These are phyloP conservation scores for Fusarium oligoseptatum DNA, from an alignment of 2,329 filamentous ascomycete species.

Conservation along the genomic window DNA sequence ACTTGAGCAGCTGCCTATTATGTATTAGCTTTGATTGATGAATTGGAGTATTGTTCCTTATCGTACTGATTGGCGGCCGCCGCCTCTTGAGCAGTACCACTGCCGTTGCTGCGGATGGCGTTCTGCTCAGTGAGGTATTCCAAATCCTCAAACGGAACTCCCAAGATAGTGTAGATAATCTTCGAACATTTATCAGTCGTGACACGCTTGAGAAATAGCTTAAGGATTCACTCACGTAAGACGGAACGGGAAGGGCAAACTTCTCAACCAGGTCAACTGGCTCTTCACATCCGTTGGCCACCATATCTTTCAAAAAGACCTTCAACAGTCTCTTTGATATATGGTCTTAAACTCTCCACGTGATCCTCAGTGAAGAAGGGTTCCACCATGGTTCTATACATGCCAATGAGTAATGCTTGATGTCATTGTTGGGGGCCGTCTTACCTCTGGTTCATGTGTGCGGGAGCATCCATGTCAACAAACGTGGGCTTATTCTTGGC, in stretches of 20 bases:
- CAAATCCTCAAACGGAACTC: constrained; percentile 61
- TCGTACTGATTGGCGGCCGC: constrained; percentile 57
- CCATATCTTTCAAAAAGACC: constrained; percentile 56
- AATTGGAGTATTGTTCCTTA: neutral
- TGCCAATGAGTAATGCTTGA: neutral
- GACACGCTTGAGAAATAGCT: neutral
- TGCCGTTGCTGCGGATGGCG: constrained; percentile 61
- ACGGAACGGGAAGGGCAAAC: constrained; percentile 61
- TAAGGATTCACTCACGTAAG: constrained; percentile 51
- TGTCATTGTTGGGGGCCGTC: neutral
- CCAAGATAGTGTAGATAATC: constrained; percentile 64
- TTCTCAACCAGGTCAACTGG: constrained; percentile 61
- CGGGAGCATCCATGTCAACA: constrained; percentile 63
- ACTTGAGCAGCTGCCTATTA: constrained; percentile 56
- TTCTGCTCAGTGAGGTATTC: constrained; percentile 59
- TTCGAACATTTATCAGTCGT: constrained; percentile 17
- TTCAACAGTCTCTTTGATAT: constrained; percentile 60
- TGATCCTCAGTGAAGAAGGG: constrained; percentile 56
- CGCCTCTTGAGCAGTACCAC: constrained; percentile 59
- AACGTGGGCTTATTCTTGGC: constrained; percentile 63
- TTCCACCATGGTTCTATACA: constrained; percentile 58
- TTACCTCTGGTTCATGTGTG: constrained; percentile 60
- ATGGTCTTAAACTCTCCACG: constrained; percentile 56
- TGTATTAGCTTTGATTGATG: neutral
- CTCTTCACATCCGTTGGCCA: constrained; percentile 50